Percentiles rank a stretch among this genome's conserved stretches.
Conservation (phyloP, 805 yeast species). For the Wickerhamomyces alni region DNA sequence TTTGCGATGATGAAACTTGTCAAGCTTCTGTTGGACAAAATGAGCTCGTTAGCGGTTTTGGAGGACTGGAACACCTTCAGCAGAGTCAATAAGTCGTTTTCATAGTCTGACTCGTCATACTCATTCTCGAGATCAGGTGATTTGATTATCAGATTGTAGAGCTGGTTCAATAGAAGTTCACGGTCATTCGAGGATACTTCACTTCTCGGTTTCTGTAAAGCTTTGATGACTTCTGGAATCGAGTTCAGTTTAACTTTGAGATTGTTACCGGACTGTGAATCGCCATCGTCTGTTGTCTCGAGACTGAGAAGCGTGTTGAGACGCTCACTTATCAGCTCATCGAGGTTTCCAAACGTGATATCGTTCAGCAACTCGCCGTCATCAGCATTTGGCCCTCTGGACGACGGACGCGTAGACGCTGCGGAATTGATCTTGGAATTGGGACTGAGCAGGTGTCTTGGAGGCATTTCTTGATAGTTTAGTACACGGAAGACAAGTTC, state of each 20-base stretch:
- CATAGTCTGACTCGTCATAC: constrained; percentile 13
- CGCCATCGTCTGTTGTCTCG: constrained; percentile 6
- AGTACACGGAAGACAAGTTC: too few relatives aligned
- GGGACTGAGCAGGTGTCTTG: neutral
- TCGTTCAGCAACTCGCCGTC: constrained; percentile 18
- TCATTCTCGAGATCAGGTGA: constrained; percentile 9
- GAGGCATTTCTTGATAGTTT: constrained; percentile 26
- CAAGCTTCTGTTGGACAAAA: constrained; percentile 11
- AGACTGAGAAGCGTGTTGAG: constrained; percentile 13
- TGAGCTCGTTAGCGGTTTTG: constrained; percentile 13
- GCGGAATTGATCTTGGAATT: neutral
- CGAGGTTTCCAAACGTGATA: constrained; percentile 20
- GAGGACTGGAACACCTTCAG: constrained; percentile 14
- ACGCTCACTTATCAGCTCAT: constrained; percentile 19
- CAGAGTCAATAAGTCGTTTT: constrained; percentile 12
- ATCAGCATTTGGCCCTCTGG: constrained; percentile 5
- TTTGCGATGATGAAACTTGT: constrained; percentile 19
- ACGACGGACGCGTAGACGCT: neutral
- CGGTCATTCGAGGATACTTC: constrained; percentile 20
- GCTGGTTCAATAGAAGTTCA: constrained; percentile 20
- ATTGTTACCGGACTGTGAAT: constrained; percentile 7
- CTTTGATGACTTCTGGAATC: constrained; percentile 15
- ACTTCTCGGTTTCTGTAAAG: constrained; percentile 14
- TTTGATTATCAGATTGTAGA: constrained; percentile 18
- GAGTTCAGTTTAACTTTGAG: constrained; percentile 16